Conservation (phyloP, 805 yeast species). For the Candida andamanensis region DNA sequence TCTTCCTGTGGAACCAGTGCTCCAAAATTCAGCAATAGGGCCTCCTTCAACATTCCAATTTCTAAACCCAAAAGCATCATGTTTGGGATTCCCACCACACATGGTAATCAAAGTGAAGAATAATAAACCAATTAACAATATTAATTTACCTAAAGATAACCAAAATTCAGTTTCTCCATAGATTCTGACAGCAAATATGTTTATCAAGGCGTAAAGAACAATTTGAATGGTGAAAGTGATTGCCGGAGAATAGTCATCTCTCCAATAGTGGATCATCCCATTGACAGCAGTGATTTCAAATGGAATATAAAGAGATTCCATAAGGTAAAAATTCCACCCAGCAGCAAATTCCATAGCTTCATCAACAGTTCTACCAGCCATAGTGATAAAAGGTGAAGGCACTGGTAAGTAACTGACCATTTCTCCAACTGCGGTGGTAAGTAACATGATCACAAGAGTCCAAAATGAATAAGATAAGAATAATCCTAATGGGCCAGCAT, state of each 20-base stretch:
- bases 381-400: slow-evolving; percentile 33
- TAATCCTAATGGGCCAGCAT: slow-evolving; percentile 34
- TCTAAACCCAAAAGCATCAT: slow-evolving; percentile 29
- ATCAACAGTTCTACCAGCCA: slow-evolving; percentile 35
- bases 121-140: slow-evolving; percentile 33
- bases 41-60: slow-evolving; percentile 32
- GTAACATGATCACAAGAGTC: slow-evolving; percentile 27
- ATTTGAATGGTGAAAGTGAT: slow-evolving; percentile 40
- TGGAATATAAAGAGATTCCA: slow-evolving; percentile 35
- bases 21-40: slow-evolving; percentile 32
- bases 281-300: slow-evolving; percentile 46
- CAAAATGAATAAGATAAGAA: slow-evolving; percentile 28
- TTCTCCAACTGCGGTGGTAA: slow-evolving; percentile 36
- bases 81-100: slow-evolving; percentile 34
- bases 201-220: slow-evolving; percentile 35
- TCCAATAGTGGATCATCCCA: slow-evolving; percentile 51
- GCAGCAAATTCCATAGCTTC: slow-evolving; percentile 33
- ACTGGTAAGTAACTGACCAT: slow-evolving; percentile 37
- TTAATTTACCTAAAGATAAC: slow-evolving; percentile 35
- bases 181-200: slow-evolving; percentile 43
- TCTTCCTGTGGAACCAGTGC: slow-evolving; percentile 33
- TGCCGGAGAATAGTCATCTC: slow-evolving; percentile 44
- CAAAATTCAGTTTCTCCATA: slow-evolving; percentile 51
- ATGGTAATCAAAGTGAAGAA: slow-evolving; percentile 29
- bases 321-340: slow-evolving; percentile 28